Evolutionary conservation across 208 protist genomes (phyloP).

Genomic region (Vickermania ingenoplastis): DNA sequence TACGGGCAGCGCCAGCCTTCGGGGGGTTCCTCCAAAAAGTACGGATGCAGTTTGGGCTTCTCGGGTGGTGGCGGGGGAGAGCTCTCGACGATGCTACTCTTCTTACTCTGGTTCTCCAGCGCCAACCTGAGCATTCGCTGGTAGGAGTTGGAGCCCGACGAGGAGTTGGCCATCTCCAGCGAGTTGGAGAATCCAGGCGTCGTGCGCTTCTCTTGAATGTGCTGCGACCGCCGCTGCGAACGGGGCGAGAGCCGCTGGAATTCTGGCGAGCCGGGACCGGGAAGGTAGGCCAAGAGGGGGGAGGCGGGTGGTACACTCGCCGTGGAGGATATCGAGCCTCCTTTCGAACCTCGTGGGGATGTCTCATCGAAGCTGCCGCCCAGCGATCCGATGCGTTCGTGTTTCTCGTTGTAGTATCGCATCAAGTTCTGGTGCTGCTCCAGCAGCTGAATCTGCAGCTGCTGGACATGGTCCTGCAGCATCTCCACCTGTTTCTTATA

Average conservation of each 20-base stretch:
- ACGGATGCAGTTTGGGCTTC: background rate
- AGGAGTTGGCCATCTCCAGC: background rate
- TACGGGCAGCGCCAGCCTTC: background rate
- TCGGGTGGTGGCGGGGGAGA: background rate
- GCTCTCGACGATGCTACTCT: background rate
- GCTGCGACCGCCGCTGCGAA: background rate
- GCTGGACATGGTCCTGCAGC: background rate
- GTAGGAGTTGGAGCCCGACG: background rate
- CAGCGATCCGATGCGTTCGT: background rate
- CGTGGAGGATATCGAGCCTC: background rate
- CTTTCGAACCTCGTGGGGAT: background rate
- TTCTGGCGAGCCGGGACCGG: background rate
- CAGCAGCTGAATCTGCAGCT: background rate
- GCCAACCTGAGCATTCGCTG: background rate
- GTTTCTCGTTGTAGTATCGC: background rate
- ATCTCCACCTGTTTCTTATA: conserved; percentile 1
- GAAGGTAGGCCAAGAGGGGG: background rate
- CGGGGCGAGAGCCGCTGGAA: background rate
- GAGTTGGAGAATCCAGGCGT: background rate
- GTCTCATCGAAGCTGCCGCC: background rate
- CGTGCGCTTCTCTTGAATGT: background rate
- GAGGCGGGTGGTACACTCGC: background rate
- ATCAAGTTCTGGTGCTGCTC: background rate
- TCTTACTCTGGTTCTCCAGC: background rate
- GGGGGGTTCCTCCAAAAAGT: background rate